Percentiles rank a stretch among this genome's conserved stretches.
Conservation (phyloP, 2,329 filamentous ascomycete species). For the Phymatotrichopsis omnivora region DNA sequence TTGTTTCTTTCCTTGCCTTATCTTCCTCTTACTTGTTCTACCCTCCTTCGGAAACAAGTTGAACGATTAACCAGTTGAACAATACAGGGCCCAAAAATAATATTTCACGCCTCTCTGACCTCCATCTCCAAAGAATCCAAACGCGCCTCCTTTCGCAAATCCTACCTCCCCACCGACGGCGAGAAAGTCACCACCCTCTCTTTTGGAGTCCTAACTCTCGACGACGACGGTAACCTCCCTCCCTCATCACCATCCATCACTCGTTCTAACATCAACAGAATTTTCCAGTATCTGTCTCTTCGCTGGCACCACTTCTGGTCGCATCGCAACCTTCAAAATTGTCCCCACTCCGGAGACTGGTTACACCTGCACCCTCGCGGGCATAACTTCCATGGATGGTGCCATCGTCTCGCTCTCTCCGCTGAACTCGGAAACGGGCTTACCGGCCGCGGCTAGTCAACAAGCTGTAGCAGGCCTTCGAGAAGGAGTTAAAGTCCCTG, state of each 20-base stretch:
- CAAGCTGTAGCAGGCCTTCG: slow-evolving; percentile 64
- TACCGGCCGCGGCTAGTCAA: slow-evolving; percentile 64
- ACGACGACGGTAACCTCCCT: slow-evolving; percentile 56
- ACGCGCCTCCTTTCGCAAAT: slow-evolving; percentile 59
- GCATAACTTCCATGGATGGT: slow-evolving; percentile 49
- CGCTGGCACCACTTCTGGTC: slow-evolving; percentile 76
- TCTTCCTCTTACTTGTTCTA: neutral
- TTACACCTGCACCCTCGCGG: slow-evolving; percentile 64
- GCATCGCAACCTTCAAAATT: slow-evolving; percentile 81
- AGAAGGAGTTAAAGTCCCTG: slow-evolving; percentile 64
- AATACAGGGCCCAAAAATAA: slow-evolving; percentile 66
- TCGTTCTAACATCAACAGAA: slow-evolving; percentile 37
- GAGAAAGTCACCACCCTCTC: slow-evolving; percentile 61
- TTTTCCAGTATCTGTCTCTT: slow-evolving; percentile 93
- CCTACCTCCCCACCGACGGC: slow-evolving; percentile 51
- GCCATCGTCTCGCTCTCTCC: slow-evolving; percentile 66
- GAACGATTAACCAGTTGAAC: neutral
- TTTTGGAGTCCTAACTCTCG: slow-evolving; percentile 86
- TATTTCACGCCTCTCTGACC: slow-evolving; percentile 45
- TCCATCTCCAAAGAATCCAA: slow-evolving; percentile 56
- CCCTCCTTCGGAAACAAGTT: neutral
- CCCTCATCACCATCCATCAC: neutral
- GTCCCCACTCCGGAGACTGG: slow-evolving; percentile 58
- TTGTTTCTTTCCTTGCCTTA: slow-evolving; percentile 9
- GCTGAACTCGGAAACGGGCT: slow-evolving; percentile 67